These are phyloP conservation scores for Hypoxylon sp. DNA, from an alignment of 2,329 filamentous ascomycete species.

Conservation along the genomic window DNA sequence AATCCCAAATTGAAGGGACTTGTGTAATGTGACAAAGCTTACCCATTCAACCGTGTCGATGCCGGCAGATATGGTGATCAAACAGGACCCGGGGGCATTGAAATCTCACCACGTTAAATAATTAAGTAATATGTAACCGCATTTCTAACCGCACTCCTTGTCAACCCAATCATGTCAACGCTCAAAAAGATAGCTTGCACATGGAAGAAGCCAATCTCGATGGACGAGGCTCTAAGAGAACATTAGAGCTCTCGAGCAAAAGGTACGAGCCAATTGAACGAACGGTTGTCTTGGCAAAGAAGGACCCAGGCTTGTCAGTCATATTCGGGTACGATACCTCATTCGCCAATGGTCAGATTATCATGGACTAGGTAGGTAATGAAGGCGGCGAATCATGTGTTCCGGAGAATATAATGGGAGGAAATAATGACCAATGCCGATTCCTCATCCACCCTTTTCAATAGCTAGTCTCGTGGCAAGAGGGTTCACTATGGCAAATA, in stretches of 20 bases:
- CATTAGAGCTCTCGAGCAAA: neutral
- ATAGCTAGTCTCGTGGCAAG: constrained; percentile 29
- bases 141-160: constrained; percentile 10
- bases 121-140: neutral
- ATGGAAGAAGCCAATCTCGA: constrained; percentile 2
- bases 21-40: constrained; percentile 25
- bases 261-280: constrained; percentile 23
- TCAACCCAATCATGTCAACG: constrained; percentile 17
- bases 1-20: constrained; percentile 25
- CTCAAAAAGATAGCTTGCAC: neutral
- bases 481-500: constrained; percentile 18
- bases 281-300: constrained; percentile 39
- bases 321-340: constrained; percentile 11
- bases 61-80: constrained; percentile 23
- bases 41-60: constrained; percentile 27
- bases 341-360: constrained; percentile 38
- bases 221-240: constrained; percentile 5
- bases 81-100: constrained; percentile 14
- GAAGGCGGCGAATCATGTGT: constrained; percentile 32
- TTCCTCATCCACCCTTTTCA: constrained; percentile 30
- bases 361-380: constrained; percentile 13
- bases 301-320: constrained; percentile 28
- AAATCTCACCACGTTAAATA: constrained; percentile 1
- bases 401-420: constrained; percentile 14
- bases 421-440: constrained; percentile 28